Conservation (phyloP, 2,329 filamentous ascomycete genomes). For the Penicillium expansum region DNA sequence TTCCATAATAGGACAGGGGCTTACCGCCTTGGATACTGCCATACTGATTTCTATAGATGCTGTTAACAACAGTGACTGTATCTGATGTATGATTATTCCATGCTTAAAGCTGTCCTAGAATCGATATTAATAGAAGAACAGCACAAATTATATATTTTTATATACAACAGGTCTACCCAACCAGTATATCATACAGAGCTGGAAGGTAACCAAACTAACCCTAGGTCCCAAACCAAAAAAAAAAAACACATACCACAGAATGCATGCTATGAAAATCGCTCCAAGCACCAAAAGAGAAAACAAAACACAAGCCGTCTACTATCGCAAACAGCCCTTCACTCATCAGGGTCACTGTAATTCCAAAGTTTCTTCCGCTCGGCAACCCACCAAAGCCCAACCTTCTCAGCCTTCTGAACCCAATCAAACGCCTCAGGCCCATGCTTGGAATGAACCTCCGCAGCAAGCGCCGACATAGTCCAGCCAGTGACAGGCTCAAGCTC, state of each 20-base stretch:
- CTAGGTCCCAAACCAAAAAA: not conserved
- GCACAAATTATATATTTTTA: not conserved
- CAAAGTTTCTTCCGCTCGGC: slow-evolving; percentile 32
- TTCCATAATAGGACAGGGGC: too few relatives aligned
- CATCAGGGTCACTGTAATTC: slow-evolving; percentile 17
- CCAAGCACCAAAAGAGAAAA: not conserved
- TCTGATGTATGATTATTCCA: not conserved
- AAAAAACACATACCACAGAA: not conserved
- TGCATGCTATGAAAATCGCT: slow-evolving; percentile 2
- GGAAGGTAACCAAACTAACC: not conserved
- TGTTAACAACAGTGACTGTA: not conserved
- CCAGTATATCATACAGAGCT: not conserved
- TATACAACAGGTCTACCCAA: not conserved
- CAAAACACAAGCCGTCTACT: not conserved
- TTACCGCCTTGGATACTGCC: too few relatives aligned
- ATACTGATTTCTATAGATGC: too few relatives aligned
- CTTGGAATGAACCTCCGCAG: slow-evolving; percentile 21
- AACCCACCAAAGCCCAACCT: slow-evolving; percentile 40
- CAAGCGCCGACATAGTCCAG: slow-evolving; percentile 30
- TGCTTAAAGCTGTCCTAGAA: not conserved
- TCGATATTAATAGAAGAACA: not conserved
- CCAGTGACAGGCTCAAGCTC: slow-evolving; percentile 32
- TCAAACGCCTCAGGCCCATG: slow-evolving; percentile 33
- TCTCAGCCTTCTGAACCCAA: slow-evolving; percentile 38
- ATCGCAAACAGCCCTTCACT: not conserved